Evolutionary conservation across 2,329 filamentous ascomycete genomes (phyloP).

Genomic region (Hymenoscyphus albidus): DNA sequence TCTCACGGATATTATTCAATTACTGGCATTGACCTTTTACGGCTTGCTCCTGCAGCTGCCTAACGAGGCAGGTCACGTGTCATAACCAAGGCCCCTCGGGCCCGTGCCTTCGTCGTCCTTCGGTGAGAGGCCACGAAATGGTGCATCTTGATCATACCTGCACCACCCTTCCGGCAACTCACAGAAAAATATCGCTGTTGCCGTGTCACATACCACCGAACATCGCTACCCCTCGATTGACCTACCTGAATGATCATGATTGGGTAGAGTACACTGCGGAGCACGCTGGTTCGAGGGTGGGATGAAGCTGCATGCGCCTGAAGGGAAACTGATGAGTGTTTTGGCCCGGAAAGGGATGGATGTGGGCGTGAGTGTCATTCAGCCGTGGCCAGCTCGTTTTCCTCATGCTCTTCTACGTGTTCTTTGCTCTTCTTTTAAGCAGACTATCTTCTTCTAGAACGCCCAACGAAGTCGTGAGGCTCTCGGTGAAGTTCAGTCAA

Average conservation of each 20-base stretch:
- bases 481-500: background rate
- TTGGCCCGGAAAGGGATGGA: background rate
- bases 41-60: background rate
- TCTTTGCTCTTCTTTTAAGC: background rate
- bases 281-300: background rate
- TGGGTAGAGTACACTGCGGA: background rate
- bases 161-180: background rate
- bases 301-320: background rate
- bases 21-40: background rate
- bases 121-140: background rate
- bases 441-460: background rate
- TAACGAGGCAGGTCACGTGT: background rate
- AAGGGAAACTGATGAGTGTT: background rate
- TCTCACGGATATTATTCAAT: background rate
- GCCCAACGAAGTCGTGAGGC: background rate
- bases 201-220: background rate
- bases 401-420: background rate
- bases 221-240: background rate
- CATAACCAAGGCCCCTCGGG: background rate
- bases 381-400: background rate
- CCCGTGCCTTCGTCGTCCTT: background rate
- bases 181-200: background rate
- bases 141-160: background rate
- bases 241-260: background rate
- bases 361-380: background rate